Evolutionary conservation across 768 basidiomycete species (phyloP).

Genomic region (Lentinus brumalis): DNA sequence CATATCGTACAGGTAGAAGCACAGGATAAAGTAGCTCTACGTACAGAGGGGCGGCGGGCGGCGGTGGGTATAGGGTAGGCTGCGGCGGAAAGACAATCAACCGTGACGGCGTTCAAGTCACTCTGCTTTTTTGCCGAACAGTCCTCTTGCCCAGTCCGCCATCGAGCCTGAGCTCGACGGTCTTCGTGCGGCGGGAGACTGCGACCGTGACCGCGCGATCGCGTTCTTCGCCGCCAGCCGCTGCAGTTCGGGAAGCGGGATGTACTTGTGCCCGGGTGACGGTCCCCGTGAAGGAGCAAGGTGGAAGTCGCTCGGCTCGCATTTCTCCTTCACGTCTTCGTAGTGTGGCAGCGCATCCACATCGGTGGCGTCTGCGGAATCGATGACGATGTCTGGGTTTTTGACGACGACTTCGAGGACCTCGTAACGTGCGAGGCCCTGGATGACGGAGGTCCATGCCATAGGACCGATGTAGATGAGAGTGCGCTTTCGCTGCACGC

Average conservation of each 20-base stretch:
- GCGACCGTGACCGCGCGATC: not conserved
- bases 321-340: conserved; percentile 4
- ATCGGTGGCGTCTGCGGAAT: not conserved
- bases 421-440: conserved; percentile 27
- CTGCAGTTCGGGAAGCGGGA: no score
- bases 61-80: no score
- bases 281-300: conserved; percentile 13
- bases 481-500: conserved; percentile 14
- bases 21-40: no score
- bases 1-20: no score
- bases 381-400: conserved; percentile 2
- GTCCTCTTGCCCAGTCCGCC: conserved; percentile 7
- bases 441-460: conserved; percentile 27
- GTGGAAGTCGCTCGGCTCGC: not conserved
- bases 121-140: conserved; percentile 1
- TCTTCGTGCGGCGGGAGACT: not conserved
- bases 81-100: no score
- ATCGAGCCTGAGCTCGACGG: not conserved
- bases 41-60: no score
- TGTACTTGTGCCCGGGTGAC: not conserved
- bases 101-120: no score
- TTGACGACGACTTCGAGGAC: conserved; percentile 29
- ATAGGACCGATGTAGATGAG: conserved; percentile 27
- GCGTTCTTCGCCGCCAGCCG: not conserved
- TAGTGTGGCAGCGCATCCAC: conserved; percentile 17